Percentiles rank a stretch among this genome's conserved stretches.
Evolutionary conservation across 768 basidiomycete genomes (phyloP).

Genomic region (Lactarius sanguifluus): DNA sequence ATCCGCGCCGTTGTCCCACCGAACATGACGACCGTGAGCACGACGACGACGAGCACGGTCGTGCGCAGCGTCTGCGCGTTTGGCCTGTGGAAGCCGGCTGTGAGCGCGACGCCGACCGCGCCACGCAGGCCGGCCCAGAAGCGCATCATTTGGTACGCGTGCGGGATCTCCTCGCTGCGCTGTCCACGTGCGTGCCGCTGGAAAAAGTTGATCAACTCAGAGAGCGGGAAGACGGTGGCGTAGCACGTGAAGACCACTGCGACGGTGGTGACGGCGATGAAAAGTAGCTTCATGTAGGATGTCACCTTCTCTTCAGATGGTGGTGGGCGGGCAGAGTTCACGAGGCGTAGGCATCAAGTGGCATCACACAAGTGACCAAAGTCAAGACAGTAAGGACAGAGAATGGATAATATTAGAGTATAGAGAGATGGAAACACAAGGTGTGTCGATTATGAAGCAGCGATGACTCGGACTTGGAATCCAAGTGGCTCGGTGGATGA

Average conservation of each 20-base stretch:
- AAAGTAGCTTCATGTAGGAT: slow-evolving; percentile 89
- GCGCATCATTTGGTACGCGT: slow-evolving; percentile 99
- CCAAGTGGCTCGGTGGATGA: too few relatives aligned
- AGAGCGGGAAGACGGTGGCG: slow-evolving; percentile 94
- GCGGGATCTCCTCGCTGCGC: slow-evolving; percentile 86
- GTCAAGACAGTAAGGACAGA: too few relatives aligned
- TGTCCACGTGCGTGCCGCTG: slow-evolving; percentile 82
- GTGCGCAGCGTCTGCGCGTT: slow-evolving; percentile 90
- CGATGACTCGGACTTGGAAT: too few relatives aligned
- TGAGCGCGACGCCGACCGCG: slow-evolving; percentile 96
- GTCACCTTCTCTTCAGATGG: slow-evolving; percentile 77
- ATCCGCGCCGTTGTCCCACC: slow-evolving; percentile 97
- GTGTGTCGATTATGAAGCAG: too few relatives aligned
- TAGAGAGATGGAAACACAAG: too few relatives aligned
- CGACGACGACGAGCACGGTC: slow-evolving; percentile 94
- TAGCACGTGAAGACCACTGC: slow-evolving; percentile 95
- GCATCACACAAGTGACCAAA: too few relatives aligned
- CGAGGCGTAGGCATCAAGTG: too few relatives aligned
- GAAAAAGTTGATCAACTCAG: slow-evolving; percentile 94
- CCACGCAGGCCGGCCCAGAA: slow-evolving; percentile 98
- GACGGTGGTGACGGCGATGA: slow-evolving; percentile 90
- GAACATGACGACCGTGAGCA: slow-evolving; percentile 86
- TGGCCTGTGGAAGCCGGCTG: slow-evolving; percentile 90
- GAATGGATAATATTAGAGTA: too few relatives aligned
- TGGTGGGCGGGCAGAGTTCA: slow-evolving; percentile 37